A percentile compares a stretch with the other conserved stretches of the same genome.
Evolutionary conservation across 2,329 filamentous ascomycete species (phyloP).

Genomic region (Colletotrichum noveboracense): DNA sequence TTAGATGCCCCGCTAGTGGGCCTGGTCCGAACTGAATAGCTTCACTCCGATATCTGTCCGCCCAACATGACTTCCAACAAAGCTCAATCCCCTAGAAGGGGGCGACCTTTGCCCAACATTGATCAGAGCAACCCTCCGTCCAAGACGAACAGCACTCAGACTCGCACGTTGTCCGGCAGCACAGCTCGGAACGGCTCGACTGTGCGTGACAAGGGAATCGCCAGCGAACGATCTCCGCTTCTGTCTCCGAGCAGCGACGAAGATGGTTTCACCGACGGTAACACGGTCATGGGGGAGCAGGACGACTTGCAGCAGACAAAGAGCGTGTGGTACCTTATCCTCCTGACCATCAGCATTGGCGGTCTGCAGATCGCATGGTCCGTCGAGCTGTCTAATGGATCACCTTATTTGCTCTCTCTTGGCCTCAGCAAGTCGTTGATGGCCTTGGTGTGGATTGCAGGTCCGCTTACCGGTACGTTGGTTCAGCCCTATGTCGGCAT

Average conservation of each 20-base stretch:
- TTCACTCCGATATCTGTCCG: not conserved
- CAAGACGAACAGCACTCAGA: not conserved
- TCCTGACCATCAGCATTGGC: conserved; percentile 86
- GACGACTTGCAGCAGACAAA: conserved; percentile 65
- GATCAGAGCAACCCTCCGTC: conserved; percentile 1
- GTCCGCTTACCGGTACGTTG: conserved; percentile 77
- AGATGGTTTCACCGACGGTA: conserved; percentile 2
- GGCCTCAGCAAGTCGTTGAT: conserved; percentile 84
- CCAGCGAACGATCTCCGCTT: conserved; percentile 18
- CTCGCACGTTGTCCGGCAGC: conserved; percentile 1
- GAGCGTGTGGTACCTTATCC: conserved; percentile 83
- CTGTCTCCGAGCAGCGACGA: conserved; percentile 14
- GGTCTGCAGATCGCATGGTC: conserved; percentile 96
- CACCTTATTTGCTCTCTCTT: conserved; percentile 80
- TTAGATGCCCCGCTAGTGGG: conserved; percentile 14
- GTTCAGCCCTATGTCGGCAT: conserved; percentile 87
- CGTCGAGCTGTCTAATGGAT: conserved; percentile 92
- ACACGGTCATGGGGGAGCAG: conserved; percentile 3
- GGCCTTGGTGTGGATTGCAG: conserved; percentile 85
- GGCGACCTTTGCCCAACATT: conserved; percentile 14
- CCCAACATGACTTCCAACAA: conserved; percentile 14
- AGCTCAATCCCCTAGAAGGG: conserved; percentile 9
- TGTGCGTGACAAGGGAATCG: not conserved
- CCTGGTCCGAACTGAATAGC: conserved; percentile 1
- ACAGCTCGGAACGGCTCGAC: not conserved